Base-by-base conservation (phyloP, 1,284 basidiomycete genomes). In the Puccinia coronata region DNA sequence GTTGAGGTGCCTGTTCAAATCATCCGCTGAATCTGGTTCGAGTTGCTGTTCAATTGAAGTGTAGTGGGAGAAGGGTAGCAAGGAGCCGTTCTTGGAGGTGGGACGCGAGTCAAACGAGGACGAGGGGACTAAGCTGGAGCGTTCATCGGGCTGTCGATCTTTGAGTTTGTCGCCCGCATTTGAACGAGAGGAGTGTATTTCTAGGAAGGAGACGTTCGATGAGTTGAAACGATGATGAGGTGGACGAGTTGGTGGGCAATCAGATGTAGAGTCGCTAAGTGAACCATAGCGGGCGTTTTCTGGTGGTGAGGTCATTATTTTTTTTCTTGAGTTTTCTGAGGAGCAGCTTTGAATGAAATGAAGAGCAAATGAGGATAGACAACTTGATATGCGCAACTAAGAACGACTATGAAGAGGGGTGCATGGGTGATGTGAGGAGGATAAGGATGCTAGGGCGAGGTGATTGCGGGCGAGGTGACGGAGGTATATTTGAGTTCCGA, bases 1-100 rank as follows among this genome's bases (percentile, higher is more conserved):
- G 34, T 72, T 72, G 70, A 72, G 70, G 34, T 72, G 70, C 9
- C 70, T 47, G 49, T 72, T 69, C 41, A 69, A 34, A 31, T 69
- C 67, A 47, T 69, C 25, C 23, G 47, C 28, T n/a, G 67, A 69
- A 2, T 49, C 67, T 8, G 41, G 41, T 28, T 69, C 23, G 41
- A 69, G 47, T n/a, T 69, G 23, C 25, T 69, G 41, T 18, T 43
- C 67, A 43, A 49, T 23, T 34, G 67, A 11, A 8, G n/a, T 31
- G 41, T 69, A 20, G 41, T 43, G 49, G n/a, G 67, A 69, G n/a
- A n/a, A 31, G 4, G 43, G 65, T 43, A 43, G 6, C 12, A n/a
- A 28, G 25, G 65, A 43, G 2, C 36, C 34, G 31, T 43, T 18
- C 25, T 28, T 67, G 65, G 36, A 43, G 23, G 28, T 47, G 25